Percentiles rank a stretch among this genome's conserved stretches.
Conservation (phyloP, 2,329 filamentous ascomycete genomes). For the Fusarium camptoceras region DNA sequence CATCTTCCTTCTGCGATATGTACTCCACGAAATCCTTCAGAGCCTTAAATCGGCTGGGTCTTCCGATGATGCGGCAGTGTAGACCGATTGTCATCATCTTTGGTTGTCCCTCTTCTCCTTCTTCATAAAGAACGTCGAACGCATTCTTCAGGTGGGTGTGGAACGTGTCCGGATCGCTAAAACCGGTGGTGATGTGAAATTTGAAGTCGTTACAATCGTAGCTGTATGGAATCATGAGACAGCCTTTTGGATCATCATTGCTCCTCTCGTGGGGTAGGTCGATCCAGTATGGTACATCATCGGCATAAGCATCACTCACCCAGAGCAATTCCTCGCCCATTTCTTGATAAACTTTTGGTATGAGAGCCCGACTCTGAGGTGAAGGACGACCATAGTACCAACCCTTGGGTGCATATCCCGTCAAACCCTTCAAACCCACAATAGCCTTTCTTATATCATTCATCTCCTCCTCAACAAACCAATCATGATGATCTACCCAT, state of each 20-base stretch:
- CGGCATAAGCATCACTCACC: constrained; percentile 7
- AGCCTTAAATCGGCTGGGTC: neutral
- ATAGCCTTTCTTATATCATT: neutral
- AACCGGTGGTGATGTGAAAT: neutral
- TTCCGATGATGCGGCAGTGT: constrained; percentile 17
- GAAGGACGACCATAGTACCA: constrained; percentile 20
- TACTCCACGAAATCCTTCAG: constrained; percentile 13
- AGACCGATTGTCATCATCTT: constrained; percentile 11
- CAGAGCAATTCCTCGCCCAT: constrained; percentile 5
- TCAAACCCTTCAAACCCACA: neutral
- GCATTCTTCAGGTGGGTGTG: constrained; percentile 12
- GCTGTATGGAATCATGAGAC: constrained; percentile 14
- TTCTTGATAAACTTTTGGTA: constrained; percentile 5
- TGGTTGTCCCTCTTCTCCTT: neutral
- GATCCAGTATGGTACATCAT: constrained; percentile 15
- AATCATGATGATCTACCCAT: constrained; percentile 19
- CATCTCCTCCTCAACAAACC: constrained; percentile 1
- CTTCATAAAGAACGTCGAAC: neutral
- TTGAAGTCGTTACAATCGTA: constrained; percentile 23
- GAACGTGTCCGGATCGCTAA: neutral
- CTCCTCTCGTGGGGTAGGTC: neutral
- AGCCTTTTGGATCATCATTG: neutral
- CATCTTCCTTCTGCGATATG: constrained; percentile 4
- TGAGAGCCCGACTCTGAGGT: neutral
- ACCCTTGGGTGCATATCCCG: neutral